Base-by-base conservation (phyloP, 306 rosid genomes). In the Casuarina cunninghamiana region DNA sequence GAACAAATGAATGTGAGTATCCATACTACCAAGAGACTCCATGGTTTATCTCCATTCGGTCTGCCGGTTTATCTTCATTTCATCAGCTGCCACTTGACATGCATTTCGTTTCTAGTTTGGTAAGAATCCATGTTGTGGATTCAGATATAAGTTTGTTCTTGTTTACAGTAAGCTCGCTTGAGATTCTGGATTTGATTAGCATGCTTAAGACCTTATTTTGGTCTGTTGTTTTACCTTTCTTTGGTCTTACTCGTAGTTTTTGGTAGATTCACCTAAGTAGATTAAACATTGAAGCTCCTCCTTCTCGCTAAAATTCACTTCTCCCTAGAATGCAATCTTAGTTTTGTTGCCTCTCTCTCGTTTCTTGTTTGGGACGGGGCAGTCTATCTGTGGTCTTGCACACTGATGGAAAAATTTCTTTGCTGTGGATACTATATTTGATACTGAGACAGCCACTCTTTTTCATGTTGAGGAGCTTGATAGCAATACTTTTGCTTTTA, bases 1-100 rank as follows among this genome's bases (percentile, higher is more conserved):
- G 69, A 53, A 35, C 35, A 78, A 72, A 67, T 70, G 74, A 83
- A 67, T 83, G 87, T 85, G 82, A 84, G 81, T 80, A 10, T 48
- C 21, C 41, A 70, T 78, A 45, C 43, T 71, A 80, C 2, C 67
- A 53, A 38, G 0, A 61, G 70, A 35, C 74, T 46, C 15, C 44
- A 37, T 60, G 46, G 73, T 26, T 26, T 26, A 26, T 26, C 32
- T 26, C 32, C 32, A 26, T 26, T 26, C 32, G 32, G 32, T 26
- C 32, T 26, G 32, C 32, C 1, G 32, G 45, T 71, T 48, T 76
- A 17, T 73, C 43, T 62, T 57, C 53, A 37, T 61, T 73, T 77
- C 5, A 15, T 46, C 65, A 51, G 55, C 49, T 50, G 60, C 75
- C 19, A n/a, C 50, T 41, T 66, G n/a, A 66, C n/a, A 17, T 42